These are phyloP conservation scores for Eucalyptus albens DNA, from an alignment of 345 rosid genomes.

Conservation along the genomic window DNA sequence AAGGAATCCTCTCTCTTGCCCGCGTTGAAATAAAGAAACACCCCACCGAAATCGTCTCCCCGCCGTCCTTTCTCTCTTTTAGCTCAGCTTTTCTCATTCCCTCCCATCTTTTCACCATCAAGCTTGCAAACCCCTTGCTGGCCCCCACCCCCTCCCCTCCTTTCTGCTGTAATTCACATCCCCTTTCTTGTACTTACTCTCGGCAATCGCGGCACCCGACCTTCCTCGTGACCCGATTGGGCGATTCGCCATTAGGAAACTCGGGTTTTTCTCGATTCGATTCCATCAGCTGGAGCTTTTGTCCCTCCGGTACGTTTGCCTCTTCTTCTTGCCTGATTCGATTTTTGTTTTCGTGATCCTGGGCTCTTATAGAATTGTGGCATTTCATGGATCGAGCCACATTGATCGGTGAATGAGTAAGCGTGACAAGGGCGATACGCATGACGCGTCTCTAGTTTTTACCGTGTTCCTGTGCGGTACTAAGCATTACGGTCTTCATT, in stretches of 20 bases:
- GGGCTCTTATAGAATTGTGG: not conserved
- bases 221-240: not conserved
- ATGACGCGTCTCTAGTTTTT: not conserved
- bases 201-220: not conserved
- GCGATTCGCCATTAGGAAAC: not conserved
- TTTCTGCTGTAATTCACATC: not conserved
- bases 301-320: not conserved
- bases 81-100: not conserved
- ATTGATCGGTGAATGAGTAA: not conserved
- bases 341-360: not conserved
- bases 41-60: constrained; percentile 3
- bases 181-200: not conserved
- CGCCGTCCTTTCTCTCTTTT: not conserved
- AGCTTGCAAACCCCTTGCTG: not conserved
- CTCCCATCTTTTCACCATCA: not conserved
- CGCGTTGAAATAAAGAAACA: not conserved
- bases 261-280: not conserved
- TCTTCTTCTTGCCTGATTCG: not conserved
- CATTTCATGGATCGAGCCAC: not conserved
- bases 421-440: not conserved
- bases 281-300: not conserved
- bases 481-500: not conserved
- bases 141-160: not conserved
- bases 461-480: not conserved
- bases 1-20: not conserved